Base-by-base conservation (phyloP, 257 asterid species). In the Petunia secreta region DNA sequence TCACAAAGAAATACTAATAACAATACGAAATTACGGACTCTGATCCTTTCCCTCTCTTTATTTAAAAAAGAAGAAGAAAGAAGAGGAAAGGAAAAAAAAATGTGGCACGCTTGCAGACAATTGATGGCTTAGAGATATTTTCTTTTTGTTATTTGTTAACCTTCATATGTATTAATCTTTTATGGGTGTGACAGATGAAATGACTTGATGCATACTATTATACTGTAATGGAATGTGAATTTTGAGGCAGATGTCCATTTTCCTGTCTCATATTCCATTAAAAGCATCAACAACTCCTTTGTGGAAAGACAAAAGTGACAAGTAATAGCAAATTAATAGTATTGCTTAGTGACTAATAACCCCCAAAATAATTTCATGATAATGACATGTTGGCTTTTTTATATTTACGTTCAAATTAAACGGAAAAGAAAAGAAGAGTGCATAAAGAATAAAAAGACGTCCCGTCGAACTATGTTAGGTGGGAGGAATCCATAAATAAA, bases 331-430 rank as follows among this genome's bases (percentile, higher is more conserved):
- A 10, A 43, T 10, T 63, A n/a, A n/a, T n/a, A 4, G 2, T 8
- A 9, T 63, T 37, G 69, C 44, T 63, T 36, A 63, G 37, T 37
- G 44, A 63, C 68, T 36, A 63, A 63, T 36, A 8, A 36, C 8
- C 8, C 69, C 16, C 25, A 63, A 63, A 63, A 14, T 64, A 64
- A 64, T 64, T 64, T 48, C 50, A 64, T 11, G 71, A 64, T 64
- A 64, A 64, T 64, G 14, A 60, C 3, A 57, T 25, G 40, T 7
- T 60, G 40, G 66, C 66, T 48, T 9, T 48, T 48, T 48, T 59
- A 46, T 5, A 4, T 46, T 46, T 5, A 1, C 11, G 53, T 48
- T 11, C 5, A 3, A 1, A 14, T 55, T 55, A 55, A 4, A 7
- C 2, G 25, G 16, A 38, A 38, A 63, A 38, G 4, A 10, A 37